A percentile compares a stretch with the other conserved stretches of the same genome.
phyloP scores from a whole-genome alignment of 139 green algal genomes.

The Eudorina sp. region DNA sequence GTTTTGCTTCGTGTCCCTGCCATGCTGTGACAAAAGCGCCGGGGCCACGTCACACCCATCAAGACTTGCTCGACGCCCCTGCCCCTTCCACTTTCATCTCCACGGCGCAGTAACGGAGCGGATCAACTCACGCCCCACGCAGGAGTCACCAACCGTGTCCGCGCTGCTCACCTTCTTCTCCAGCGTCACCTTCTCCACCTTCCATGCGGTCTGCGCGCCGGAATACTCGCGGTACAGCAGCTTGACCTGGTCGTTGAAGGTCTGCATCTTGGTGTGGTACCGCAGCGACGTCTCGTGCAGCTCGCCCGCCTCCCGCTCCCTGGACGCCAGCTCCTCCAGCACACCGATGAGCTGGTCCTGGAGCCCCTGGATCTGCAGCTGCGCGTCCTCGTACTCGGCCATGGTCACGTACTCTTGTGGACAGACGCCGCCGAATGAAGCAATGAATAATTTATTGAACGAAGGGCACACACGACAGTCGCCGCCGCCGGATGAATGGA shows the following conservation, averaged over 20 bases:
- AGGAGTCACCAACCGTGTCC: no score
- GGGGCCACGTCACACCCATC: not conserved
- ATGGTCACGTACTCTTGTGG: slow-evolving; percentile 66
- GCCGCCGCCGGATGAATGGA: no score
- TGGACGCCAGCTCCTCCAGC: slow-evolving; percentile 67
- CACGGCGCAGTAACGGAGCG: no score
- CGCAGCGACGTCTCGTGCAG: slow-evolving; percentile 51
- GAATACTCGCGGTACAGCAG: slow-evolving; percentile 73
- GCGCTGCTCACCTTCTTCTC: slow-evolving; percentile 59
- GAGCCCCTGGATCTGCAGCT: slow-evolving; percentile 54
- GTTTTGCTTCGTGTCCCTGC: no score
- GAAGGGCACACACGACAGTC: no score
- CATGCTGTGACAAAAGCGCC: no score
- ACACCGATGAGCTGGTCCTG: slow-evolving; percentile 65
- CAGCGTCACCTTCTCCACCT: slow-evolving; percentile 58
- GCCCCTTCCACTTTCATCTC: no score
- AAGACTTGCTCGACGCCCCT: not conserved
- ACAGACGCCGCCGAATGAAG: no score
- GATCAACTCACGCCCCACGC: no score
- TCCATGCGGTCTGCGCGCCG: slow-evolving; percentile 48
- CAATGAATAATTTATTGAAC: no score
- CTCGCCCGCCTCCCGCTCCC: slow-evolving; percentile 68
- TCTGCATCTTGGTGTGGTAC: slow-evolving; percentile 66
- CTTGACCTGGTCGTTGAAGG: slow-evolving; percentile 65
- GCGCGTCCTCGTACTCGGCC: slow-evolving; percentile 64